Evolutionary conservation across 805 yeast species (phyloP).

Genomic region (Candida chilensis): DNA sequence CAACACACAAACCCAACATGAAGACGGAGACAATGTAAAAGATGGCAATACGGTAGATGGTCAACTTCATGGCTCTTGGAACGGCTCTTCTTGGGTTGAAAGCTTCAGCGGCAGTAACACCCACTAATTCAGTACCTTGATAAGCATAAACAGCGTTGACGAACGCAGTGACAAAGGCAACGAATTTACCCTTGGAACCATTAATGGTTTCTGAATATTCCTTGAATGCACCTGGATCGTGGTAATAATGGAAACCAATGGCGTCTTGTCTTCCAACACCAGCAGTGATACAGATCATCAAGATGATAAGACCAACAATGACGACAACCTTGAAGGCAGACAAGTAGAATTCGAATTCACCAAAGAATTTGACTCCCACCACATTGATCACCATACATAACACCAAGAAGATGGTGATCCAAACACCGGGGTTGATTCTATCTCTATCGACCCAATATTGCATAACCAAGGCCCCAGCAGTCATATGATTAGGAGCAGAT

Average conservation of each 20-base stretch:
- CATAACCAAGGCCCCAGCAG: slow-evolving; percentile 48
- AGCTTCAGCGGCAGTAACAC: slow-evolving; percentile 53
- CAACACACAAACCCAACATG: slow-evolving; percentile 33
- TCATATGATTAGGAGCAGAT: too few relatives aligned
- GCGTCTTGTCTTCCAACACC: slow-evolving; percentile 34
- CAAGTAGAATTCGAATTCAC: slow-evolving; percentile 33
- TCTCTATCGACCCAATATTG: slow-evolving; percentile 40
- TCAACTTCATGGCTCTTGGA: slow-evolving; percentile 34
- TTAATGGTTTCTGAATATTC: slow-evolving; percentile 14
- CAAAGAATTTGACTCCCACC: slow-evolving; percentile 36
- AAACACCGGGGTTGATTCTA: slow-evolving; percentile 37
- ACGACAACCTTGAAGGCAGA: slow-evolving; percentile 29
- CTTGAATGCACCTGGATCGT: slow-evolving; percentile 30
- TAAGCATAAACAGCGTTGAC: slow-evolving; percentile 44
- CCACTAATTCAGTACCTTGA: slow-evolving; percentile 36
- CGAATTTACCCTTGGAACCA: slow-evolving; percentile 44
- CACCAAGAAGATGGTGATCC: slow-evolving; percentile 40
- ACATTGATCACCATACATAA: slow-evolving; percentile 30
- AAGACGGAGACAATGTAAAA: slow-evolving; percentile 30
- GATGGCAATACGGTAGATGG: slow-evolving; percentile 32
- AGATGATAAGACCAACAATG: slow-evolving; percentile 27
- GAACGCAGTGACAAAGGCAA: slow-evolving; percentile 41
- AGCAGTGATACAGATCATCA: slow-evolving; percentile 25
- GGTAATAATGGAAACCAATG: slow-evolving; percentile 34
- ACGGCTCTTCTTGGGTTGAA: slow-evolving; percentile 45